These are phyloP conservation scores for Fusarium denticulatum DNA, from an alignment of 2,329 filamentous ascomycete species.

Conservation along the genomic window DNA sequence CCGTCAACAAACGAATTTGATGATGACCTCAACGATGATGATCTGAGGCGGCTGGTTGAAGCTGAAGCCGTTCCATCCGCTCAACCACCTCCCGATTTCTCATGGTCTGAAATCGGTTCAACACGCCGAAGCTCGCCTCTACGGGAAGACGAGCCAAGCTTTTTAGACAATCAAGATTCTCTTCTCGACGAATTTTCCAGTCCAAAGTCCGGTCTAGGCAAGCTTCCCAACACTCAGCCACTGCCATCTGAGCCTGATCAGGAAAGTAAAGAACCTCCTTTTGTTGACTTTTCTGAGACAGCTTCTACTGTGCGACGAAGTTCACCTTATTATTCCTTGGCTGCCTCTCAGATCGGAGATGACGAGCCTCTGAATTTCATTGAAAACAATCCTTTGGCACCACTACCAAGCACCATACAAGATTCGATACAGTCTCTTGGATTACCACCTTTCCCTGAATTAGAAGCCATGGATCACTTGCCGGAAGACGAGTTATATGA, in stretches of 20 bases:
- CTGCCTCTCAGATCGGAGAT: neutral
- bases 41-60: constrained; percentile 30
- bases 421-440: constrained; percentile 5
- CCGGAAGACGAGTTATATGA: constrained; percentile 45
- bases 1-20: constrained; percentile 29
- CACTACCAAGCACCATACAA: neutral
- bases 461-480: constrained; percentile 27
- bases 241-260: constrained; percentile 21
- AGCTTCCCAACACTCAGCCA: constrained; percentile 48
- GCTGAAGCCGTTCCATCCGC: neutral
- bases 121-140: constrained; percentile 47
- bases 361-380: constrained; percentile 32
- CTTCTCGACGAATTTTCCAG: constrained; percentile 43
- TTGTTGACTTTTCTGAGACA: constrained; percentile 50
- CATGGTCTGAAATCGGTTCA: constrained; percentile 45
- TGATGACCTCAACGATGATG: constrained; percentile 39
- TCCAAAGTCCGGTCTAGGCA: constrained; percentile 29
- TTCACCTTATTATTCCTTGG: constrained; percentile 39
- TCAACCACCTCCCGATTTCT: constrained; percentile 17
- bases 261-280: neutral
- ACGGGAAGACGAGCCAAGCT: neutral
- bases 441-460: neutral
- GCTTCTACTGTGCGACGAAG: constrained; percentile 48
- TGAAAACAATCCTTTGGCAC: constrained; percentile 10
- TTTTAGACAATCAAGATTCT: constrained; percentile 41